A percentile compares a stretch with the other conserved stretches of the same genome.
phyloP scores from a whole-genome alignment of 345 rosid species.

The Arabidopsis thaliana region DNA sequence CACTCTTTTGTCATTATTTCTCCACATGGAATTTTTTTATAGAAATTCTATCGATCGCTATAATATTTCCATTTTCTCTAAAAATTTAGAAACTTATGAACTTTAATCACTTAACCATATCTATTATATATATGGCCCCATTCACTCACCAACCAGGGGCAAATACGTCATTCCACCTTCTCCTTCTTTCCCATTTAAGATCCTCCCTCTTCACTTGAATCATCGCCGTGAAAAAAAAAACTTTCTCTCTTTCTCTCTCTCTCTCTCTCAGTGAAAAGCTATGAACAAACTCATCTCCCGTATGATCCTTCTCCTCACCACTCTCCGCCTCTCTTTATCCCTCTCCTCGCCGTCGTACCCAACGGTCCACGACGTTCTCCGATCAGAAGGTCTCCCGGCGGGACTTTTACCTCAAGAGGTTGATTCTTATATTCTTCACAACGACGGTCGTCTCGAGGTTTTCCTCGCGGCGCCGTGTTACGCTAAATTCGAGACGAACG shows the following conservation, averaged over 20 bases:
- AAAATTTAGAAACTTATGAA: neutral
- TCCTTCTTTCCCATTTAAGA: slow-evolving; percentile 28
- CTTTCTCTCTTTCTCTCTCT: slow-evolving; percentile 22
- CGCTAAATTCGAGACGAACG: slow-evolving; percentile 69
- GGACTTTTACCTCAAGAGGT: slow-evolving; percentile 85
- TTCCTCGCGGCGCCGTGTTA: slow-evolving; percentile 75
- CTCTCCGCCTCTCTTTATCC: slow-evolving; percentile 23
- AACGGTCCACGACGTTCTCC: slow-evolving; percentile 77
- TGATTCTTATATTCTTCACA: slow-evolving; percentile 62
- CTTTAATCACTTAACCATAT: slow-evolving; percentile 35
- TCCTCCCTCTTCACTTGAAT: slow-evolving; percentile 43
- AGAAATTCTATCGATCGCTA: neutral
- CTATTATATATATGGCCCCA: slow-evolving; percentile 17
- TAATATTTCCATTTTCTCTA: neutral
- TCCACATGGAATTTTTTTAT: neutral
- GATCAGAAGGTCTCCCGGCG: slow-evolving; percentile 77
- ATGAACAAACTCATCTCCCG: slow-evolving; percentile 27
- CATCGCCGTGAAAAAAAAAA: slow-evolving; percentile 29
- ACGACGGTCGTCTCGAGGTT: slow-evolving; percentile 78
- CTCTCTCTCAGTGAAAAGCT: slow-evolving; percentile 26
- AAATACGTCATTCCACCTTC: slow-evolving; percentile 33
- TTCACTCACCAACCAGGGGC: slow-evolving; percentile 51
- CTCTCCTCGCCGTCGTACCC: slow-evolving; percentile 23
- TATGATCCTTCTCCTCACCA: slow-evolving; percentile 28
- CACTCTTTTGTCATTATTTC: slow-evolving; percentile 24